Conservation (phyloP, 495 filamentous ascomycete species). For the Hypoxylon crocopeplum region DNA sequence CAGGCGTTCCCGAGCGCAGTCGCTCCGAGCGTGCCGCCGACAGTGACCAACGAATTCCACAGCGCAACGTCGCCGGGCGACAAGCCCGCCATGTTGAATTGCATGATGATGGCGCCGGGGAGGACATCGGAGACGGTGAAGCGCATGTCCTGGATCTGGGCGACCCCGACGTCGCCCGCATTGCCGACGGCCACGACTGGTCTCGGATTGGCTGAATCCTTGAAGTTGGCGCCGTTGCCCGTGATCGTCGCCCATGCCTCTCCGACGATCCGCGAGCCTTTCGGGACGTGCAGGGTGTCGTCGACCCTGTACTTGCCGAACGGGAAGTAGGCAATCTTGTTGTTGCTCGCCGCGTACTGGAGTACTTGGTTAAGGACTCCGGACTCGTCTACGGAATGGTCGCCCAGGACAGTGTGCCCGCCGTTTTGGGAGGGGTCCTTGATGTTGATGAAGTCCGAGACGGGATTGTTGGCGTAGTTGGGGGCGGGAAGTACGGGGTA, state of each 20-base stretch:
- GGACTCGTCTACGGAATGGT: slow-evolving; percentile 48
- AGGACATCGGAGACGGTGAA: slow-evolving; percentile 55
- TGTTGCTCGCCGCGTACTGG: slow-evolving; percentile 39
- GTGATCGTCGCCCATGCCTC: slow-evolving; percentile 58
- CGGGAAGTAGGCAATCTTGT: slow-evolving; percentile 55
- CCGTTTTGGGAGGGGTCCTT: slow-evolving; percentile 53
- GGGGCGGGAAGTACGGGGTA: slow-evolving; percentile 46
- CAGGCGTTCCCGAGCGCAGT: slow-evolving; percentile 47
- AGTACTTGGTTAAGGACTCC: slow-evolving; percentile 49
- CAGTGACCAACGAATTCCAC: slow-evolving; percentile 66
- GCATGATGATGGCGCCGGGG: slow-evolving; percentile 56
- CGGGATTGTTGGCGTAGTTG: slow-evolving; percentile 44
- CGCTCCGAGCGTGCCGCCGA: slow-evolving; percentile 64
- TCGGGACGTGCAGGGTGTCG: slow-evolving; percentile 58
- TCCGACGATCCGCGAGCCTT: slow-evolving; percentile 59
- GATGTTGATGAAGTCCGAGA: slow-evolving; percentile 51
- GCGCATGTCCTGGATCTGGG: slow-evolving; percentile 65
- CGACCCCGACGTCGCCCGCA: slow-evolving; percentile 59
- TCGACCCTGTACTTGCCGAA: slow-evolving; percentile 58
- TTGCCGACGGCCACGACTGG: slow-evolving; percentile 66
- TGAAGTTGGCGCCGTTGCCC: slow-evolving; percentile 58
- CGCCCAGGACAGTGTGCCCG: slow-evolving; percentile 45
- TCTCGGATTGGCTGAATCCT: slow-evolving; percentile 55
- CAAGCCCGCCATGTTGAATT: slow-evolving; percentile 65
- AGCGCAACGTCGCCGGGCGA: slow-evolving; percentile 64